Evolutionary conservation across 164 flowering plant genomes (phyloP), one percentile per base, ranked within the genome.

Genomic region (Macadamia integrifolia): DNA sequence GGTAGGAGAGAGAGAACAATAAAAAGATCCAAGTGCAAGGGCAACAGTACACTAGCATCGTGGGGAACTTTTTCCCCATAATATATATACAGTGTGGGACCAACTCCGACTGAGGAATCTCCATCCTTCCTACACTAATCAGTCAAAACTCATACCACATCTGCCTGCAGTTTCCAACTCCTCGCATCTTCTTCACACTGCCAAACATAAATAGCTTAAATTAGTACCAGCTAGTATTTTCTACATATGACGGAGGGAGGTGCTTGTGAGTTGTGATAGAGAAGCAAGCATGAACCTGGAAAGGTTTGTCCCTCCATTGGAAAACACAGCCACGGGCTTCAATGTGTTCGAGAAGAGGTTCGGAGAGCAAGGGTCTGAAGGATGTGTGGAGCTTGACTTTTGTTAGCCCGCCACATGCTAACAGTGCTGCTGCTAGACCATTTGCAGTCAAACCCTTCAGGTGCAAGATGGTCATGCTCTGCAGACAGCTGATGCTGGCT

Each of bases 311-410:
- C 72, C 92, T 85, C 98, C 98, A 93, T 30, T 82, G 88, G 62
- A 93, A 86, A 18, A 68, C 67, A 65, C 93, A 91, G 7, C 97
- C 98, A 30, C 97, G 92, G 8, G 90, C 82, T 76, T 88, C 92
- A 42, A 93, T 74, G 68, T 89, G 93, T 40, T 87, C 70, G 31
- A 88, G 61, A 61, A 93, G 80, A 9, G 69, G 74, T 55, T 62
- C 82, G 9, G 93, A 82, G n/a, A 93, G 76, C 68, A 78, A 65
- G 30, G 79, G 56, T 74, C 73, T 85, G 30, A 91, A 87, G 29
- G 81, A 74, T 9, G 82, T 50, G 30, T 89, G 91, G 56, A 93
- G 90, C 79, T 93, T 93, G 72, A 87, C 89, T 80, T 93, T 93
- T 40, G 80, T 84, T 52, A 93, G 77, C 13, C 88, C 89, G 42